These are phyloP conservation scores for Ailanthus altissimus DNA, from an alignment of 345 rosid species.

Conservation along the genomic window DNA sequence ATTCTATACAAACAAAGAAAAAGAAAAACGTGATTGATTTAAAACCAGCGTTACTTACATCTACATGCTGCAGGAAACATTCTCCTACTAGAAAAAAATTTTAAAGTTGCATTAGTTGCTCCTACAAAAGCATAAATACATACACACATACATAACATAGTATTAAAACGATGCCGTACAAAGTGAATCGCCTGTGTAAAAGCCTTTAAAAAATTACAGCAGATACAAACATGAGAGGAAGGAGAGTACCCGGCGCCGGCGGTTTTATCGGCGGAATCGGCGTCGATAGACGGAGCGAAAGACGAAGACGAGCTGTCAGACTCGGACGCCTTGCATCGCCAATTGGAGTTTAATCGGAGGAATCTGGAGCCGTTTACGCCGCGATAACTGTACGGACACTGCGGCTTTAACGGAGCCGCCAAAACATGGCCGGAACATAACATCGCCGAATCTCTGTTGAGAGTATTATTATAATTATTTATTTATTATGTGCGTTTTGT, in stretches of 20 bases:
- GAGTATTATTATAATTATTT: not conserved
- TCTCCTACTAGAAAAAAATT: too few species aligned
- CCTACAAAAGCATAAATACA: not conserved
- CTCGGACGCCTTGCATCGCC: constrained; percentile 59
- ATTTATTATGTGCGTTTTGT: not conserved
- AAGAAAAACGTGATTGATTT: too few species aligned
- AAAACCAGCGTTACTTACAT: too few species aligned
- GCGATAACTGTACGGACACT: constrained; percentile 11
- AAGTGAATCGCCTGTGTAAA: too few species aligned
- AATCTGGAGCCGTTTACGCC: constrained; percentile 21
- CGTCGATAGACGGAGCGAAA: constrained; percentile 48
- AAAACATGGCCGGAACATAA: constrained; percentile 53
- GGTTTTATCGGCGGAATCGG: constrained; percentile 55
- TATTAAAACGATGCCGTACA: too few species aligned
- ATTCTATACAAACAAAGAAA: too few species aligned
- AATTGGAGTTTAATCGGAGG: constrained; percentile 36
- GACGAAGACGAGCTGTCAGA: constrained; percentile 46
- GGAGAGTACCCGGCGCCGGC: constrained; percentile 43
- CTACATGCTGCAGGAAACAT: too few species aligned
- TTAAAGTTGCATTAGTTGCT: too few species aligned
- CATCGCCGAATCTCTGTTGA: constrained; percentile 31
- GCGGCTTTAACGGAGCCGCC: constrained; percentile 54
- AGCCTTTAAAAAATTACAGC: too few species aligned
- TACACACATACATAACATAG: too few species aligned
- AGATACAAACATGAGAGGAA: too few species aligned